A percentile compares a stretch with the other conserved stretches of the same genome.
phyloP scores from a whole-genome alignment of 148 eudicot species.

The Rhododendron ovatum region DNA sequence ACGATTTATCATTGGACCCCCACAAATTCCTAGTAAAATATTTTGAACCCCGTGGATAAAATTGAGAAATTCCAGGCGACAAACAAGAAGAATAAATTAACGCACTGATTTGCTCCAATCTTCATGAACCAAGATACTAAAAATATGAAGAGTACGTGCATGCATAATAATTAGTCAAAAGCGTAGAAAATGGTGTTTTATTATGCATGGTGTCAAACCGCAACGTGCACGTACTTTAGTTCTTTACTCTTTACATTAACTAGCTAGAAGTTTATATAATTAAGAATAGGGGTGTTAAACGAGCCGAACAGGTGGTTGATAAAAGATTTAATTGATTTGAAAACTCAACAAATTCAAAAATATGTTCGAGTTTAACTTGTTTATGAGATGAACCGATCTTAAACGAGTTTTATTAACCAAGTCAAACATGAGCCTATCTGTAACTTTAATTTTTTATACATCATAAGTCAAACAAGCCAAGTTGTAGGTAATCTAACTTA shows the following conservation, averaged over 20 bases:
- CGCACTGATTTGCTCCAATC: neutral
- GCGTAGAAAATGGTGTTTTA: neutral
- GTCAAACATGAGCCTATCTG: no score
- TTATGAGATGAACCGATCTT: no score
- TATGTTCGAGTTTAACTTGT: no score
- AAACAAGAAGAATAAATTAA: neutral
- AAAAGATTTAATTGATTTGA: no score
- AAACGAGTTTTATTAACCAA: no score
- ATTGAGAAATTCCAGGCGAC: neutral
- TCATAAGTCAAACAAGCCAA: no score
- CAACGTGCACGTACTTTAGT: neutral
- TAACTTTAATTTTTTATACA: no score
- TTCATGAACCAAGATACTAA: neutral
- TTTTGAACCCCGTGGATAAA: neutral
- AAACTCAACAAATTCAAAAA: no score
- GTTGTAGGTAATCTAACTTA: no score
- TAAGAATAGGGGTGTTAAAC: no score
- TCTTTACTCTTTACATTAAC: neutral
- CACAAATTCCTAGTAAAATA: neutral
- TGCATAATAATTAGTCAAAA: no score
- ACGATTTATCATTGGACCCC: neutral
- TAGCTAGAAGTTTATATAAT: neutral
- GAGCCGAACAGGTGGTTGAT: no score
- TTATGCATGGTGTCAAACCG: neutral
- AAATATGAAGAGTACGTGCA: neutral